Evolutionary conservation across 306 rosid species (phyloP).

Genomic region (Lathyrus aphaca): DNA sequence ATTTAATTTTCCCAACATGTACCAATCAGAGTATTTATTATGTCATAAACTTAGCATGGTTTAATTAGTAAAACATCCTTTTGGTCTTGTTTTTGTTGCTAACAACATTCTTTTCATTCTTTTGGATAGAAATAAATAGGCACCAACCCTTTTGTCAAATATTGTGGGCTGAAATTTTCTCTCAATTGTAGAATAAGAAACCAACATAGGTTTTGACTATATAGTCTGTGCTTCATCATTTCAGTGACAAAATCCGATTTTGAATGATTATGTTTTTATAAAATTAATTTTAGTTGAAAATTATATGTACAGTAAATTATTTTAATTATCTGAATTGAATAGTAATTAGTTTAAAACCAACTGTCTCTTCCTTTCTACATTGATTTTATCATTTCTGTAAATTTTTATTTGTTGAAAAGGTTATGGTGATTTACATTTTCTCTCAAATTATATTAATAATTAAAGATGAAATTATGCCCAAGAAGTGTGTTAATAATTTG

Average conservation of each 20-base stretch:
- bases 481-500: too few species aligned
- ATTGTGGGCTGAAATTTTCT: conserved; percentile 40
- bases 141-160: conserved; percentile 33
- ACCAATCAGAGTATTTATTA: conserved; percentile 37
- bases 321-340: too few species aligned
- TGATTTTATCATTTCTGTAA: too few species aligned
- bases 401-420: too few species aligned
- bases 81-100: conserved; percentile 27
- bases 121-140: conserved; percentile 27
- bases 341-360: too few species aligned
- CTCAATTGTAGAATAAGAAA: conserved; percentile 8
- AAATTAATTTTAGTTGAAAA: too few species aligned
- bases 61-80: conserved; percentile 17
- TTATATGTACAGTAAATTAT: too few species aligned
- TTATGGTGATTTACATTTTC: background rate
- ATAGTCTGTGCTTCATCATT: too few species aligned
- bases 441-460: conserved; percentile 24
- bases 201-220: conserved; percentile 39
- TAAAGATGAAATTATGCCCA: background rate
- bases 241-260: too few species aligned
- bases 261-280: too few species aligned
- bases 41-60: conserved; percentile 24
- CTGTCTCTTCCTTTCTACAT: too few species aligned
- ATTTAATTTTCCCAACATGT: conserved; percentile 33
- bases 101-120: conserved; percentile 21